Conservation (phyloP, 208 protist species). For the Leishmania tropica region DNA sequence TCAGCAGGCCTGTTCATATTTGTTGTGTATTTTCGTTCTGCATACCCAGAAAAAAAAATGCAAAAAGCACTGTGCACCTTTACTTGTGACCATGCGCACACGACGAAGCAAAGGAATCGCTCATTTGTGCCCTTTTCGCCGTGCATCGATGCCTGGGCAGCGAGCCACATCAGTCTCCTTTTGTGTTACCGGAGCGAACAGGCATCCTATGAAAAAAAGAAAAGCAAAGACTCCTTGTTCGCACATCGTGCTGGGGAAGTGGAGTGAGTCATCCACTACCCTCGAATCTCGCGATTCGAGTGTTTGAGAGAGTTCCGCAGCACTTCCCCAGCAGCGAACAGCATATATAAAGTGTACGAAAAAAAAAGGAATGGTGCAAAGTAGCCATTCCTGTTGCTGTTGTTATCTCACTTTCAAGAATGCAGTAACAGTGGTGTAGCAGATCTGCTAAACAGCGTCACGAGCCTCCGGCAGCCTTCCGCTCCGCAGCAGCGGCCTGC, state of each 20-base stretch:
- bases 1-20: not conserved
- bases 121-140: not conserved
- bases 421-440: not conserved
- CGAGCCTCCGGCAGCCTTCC: conserved; percentile 33
- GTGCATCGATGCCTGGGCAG: not conserved
- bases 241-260: not conserved
- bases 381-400: not conserved
- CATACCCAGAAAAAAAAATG: not conserved
- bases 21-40: not conserved
- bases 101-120: not conserved
- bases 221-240: not conserved
- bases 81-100: not conserved
- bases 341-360: not conserved
- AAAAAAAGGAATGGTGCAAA: not conserved
- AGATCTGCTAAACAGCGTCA: not conserved
- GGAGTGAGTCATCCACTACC: not conserved
- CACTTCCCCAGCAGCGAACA: not conserved
- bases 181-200: not conserved
- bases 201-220: conserved; percentile 2
- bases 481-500: conserved; percentile 63
- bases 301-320: not conserved
- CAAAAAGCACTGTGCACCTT: not conserved
- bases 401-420: not conserved
- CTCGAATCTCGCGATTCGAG: not conserved
- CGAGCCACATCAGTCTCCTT: not conserved